Evolutionary conservation across 2,329 filamentous ascomycete genomes (phyloP).

Genomic region (Phaeosphaeria sp.): DNA sequence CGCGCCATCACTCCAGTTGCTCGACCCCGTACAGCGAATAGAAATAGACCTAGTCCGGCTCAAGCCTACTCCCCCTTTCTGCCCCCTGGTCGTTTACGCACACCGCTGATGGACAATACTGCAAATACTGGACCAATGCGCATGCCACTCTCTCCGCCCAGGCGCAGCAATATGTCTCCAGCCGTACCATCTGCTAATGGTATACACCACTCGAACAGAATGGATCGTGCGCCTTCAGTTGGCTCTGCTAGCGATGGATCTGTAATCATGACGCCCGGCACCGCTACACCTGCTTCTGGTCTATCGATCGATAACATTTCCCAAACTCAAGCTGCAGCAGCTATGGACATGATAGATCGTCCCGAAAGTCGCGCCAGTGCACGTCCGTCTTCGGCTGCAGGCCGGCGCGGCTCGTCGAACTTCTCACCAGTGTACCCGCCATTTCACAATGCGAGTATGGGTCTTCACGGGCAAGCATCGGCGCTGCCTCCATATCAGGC

Average conservation of each 20-base stretch:
- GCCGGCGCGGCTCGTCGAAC: slow-evolving; percentile 42
- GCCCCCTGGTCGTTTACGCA: slow-evolving; percentile 43
- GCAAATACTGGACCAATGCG: slow-evolving; percentile 31
- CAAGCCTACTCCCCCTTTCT: slow-evolving; percentile 45
- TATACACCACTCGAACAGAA: slow-evolving; percentile 18
- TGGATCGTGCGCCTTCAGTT: slow-evolving; percentile 36
- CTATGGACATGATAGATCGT: slow-evolving; percentile 46
- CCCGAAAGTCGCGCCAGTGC: slow-evolving; percentile 45
- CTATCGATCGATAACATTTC: slow-evolving; percentile 34
- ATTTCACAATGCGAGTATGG: slow-evolving; percentile 40
- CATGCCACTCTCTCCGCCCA: slow-evolving; percentile 39
- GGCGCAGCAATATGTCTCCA: slow-evolving; percentile 32
- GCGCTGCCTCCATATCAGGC: slow-evolving; percentile 37
- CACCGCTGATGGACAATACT: slow-evolving; percentile 42
- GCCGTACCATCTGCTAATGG: slow-evolving; percentile 21
- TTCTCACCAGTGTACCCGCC: slow-evolving; percentile 40
- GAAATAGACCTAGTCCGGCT: slow-evolving; percentile 47
- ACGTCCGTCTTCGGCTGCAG: slow-evolving; percentile 44
- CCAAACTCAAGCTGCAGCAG: slow-evolving; percentile 35
- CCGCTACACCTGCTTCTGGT: slow-evolving; percentile 36
- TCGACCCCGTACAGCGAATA: slow-evolving; percentile 48
- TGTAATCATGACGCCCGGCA: slow-evolving; percentile 36
- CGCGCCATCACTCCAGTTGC: slow-evolving; percentile 48
- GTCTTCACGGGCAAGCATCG: slow-evolving; percentile 43
- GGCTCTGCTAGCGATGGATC: slow-evolving; percentile 39